Conservation (phyloP, 805 yeast species). For the Sugiyamaella valdiviana region DNA sequence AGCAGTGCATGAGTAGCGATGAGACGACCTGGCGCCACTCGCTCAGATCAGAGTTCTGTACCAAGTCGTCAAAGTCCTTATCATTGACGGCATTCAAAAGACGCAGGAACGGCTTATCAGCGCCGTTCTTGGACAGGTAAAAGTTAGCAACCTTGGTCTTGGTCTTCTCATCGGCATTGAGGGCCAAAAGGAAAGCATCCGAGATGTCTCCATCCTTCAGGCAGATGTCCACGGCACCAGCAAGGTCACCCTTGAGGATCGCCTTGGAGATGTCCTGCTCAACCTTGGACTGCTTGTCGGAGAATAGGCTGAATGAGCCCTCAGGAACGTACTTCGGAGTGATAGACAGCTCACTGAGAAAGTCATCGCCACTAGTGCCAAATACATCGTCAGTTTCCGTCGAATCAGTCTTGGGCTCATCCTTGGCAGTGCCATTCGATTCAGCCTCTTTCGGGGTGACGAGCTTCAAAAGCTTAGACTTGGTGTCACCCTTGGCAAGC, state of each 20-base stretch:
- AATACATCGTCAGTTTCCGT: constrained; percentile 14
- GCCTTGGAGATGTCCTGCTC: constrained; percentile 44
- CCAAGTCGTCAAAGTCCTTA: constrained; percentile 56
- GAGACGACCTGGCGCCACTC: constrained; percentile 83
- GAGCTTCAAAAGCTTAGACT: constrained; percentile 20
- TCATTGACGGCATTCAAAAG: constrained; percentile 60
- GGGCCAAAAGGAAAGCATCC: constrained; percentile 80
- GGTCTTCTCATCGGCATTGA: constrained; percentile 48
- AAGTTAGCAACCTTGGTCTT: constrained; percentile 65
- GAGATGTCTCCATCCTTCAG: constrained; percentile 54
- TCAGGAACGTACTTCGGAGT: constrained; percentile 26
- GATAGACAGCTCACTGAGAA: constrained; percentile 24
- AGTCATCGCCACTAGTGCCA: constrained; percentile 20
- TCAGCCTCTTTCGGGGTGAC: constrained; percentile 17
- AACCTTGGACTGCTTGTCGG: constrained; percentile 31
- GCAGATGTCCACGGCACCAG: constrained; percentile 62
- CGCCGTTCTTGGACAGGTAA: constrained; percentile 56
- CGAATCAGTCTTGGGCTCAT: constrained; percentile 8
- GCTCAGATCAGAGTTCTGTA: constrained; percentile 64
- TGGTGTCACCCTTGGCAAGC: constrained; percentile 27
- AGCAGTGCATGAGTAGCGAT: constrained; percentile 53
- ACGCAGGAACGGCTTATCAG: constrained; percentile 57
- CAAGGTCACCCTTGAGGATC: constrained; percentile 56
- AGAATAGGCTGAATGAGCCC: constrained; percentile 30
- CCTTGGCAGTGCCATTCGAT: constrained; percentile 18